Percentiles rank a stretch among this genome's conserved stretches.
phyloP scores from a whole-genome alignment of 148 eudicot species.

The Arctostaphylos glauca region DNA sequence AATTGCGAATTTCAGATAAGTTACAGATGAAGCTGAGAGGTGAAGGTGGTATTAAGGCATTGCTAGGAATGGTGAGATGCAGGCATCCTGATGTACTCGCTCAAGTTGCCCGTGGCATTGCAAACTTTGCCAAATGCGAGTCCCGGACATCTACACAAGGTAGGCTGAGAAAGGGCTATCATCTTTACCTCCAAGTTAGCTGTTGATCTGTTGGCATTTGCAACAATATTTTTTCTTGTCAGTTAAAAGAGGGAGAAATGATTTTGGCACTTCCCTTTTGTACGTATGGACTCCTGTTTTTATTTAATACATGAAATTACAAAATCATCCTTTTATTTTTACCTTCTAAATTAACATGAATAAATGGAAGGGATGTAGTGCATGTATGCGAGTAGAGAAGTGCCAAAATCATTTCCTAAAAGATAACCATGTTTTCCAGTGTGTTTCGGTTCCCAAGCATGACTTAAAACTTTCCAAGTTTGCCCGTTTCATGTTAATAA shows the following conservation, averaged over 20 bases:
- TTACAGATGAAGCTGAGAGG: constrained; percentile 70
- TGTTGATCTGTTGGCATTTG: background rate
- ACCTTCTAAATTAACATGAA: background rate
- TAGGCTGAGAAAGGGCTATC: constrained; percentile 18
- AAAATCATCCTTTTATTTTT: background rate
- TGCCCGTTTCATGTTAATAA: background rate
- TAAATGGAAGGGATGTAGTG: background rate
- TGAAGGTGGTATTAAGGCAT: constrained; percentile 88
- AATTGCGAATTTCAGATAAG: constrained; percentile 48
- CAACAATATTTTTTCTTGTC: background rate
- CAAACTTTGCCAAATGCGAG: constrained; percentile 94
- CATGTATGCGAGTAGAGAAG: background rate
- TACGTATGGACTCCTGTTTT: background rate
- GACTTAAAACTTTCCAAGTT: background rate
- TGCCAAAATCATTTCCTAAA: background rate
- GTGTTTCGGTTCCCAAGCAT: background rate
- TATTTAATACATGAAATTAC: background rate
- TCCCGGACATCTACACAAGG: constrained; percentile 86
- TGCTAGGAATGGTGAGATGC: constrained; percentile 83
- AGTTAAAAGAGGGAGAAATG: background rate
- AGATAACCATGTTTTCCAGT: background rate
- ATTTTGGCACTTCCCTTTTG: background rate
- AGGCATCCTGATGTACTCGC: constrained; percentile 92
- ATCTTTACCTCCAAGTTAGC: background rate
- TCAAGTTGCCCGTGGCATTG: constrained; percentile 97